Conservation (phyloP, 768 basidiomycete species). For the Mycena latifolia region DNA sequence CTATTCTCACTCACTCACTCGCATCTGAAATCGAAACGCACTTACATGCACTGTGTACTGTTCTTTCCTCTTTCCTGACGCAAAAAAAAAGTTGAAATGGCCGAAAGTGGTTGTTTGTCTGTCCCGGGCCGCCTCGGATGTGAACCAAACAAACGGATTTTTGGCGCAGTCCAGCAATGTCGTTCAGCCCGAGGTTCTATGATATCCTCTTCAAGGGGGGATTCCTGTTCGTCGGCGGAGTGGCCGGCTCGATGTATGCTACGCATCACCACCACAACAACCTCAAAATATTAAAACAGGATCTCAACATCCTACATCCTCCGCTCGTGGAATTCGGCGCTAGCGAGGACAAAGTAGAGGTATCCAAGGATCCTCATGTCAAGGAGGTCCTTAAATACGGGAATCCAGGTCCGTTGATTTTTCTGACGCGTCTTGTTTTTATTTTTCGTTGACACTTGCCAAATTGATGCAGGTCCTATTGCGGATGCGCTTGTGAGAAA, state of each 20-base stretch:
- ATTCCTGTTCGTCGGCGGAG: slow-evolving; percentile 32
- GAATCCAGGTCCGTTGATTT: slow-evolving; percentile 71
- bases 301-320: slow-evolving; percentile 35
- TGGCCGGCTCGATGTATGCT: slow-evolving; percentile 36
- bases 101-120: too few species aligned
- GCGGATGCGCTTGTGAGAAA: slow-evolving; percentile 82
- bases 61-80: slow-evolving; percentile 2
- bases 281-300: slow-evolving; percentile 37
- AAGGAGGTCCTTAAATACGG: slow-evolving; percentile 76
- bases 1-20: slow-evolving; percentile 28
- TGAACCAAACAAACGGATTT: too few species aligned
- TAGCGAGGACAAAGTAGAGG: slow-evolving; percentile 25
- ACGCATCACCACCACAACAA: slow-evolving; percentile 38
- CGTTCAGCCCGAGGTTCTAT: slow-evolving; percentile 23
- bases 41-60: neutral
- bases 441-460: neutral
- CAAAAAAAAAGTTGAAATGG: too few species aligned
- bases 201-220: slow-evolving; percentile 33
- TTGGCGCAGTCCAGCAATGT: neutral
- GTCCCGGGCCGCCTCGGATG: too few species aligned
- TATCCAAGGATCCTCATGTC: slow-evolving; percentile 29
- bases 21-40: neutral
- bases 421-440: slow-evolving; percentile 13
- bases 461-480: slow-evolving; percentile 75
- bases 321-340: slow-evolving; percentile 30